Evolutionary conservation across 305 asterid genomes (phyloP).

Genomic region (Ruellia speciosa): DNA sequence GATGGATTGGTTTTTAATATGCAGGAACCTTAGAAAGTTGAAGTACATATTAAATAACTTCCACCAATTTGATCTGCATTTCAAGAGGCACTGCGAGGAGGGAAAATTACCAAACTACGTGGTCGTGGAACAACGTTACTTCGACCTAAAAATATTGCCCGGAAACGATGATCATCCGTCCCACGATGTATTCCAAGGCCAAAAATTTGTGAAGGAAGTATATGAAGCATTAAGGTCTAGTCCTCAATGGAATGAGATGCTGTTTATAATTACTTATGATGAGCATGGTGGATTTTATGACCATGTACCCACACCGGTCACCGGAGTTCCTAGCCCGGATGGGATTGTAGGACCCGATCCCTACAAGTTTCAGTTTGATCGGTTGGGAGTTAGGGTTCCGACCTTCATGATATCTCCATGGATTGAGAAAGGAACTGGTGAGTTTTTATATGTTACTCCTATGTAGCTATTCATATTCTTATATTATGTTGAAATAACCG

Average conservation of each 20-base stretch:
- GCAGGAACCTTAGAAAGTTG: slow-evolving; percentile 64
- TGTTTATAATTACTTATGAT: slow-evolving; percentile 54
- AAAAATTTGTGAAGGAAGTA: slow-evolving; percentile 55
- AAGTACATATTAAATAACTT: slow-evolving; percentile 54
- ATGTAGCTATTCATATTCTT: too few species aligned
- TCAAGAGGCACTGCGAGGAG: slow-evolving; percentile 61
- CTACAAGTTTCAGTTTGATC: slow-evolving; percentile 51
- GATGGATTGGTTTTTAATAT: too few species aligned
- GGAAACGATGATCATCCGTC: slow-evolving; percentile 91
- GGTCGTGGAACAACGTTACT: slow-evolving; percentile 63
- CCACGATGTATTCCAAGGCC: slow-evolving; percentile 64
- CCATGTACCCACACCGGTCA: slow-evolving; percentile 62
- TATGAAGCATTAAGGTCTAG: slow-evolving; percentile 76
- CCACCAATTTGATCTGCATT: slow-evolving; percentile 53
- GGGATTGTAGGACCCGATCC: slow-evolving; percentile 61
- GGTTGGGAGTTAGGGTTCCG: slow-evolving; percentile 79
- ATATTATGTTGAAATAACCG: not conserved
- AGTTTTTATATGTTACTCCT: not conserved
- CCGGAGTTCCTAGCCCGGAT: slow-evolving; percentile 74
- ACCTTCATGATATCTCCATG: slow-evolving; percentile 68
- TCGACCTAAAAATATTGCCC: slow-evolving; percentile 44
- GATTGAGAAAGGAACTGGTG: slow-evolving; percentile 75
- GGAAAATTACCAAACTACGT: slow-evolving; percentile 87
- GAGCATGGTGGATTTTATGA: slow-evolving; percentile 88
- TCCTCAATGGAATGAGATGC: slow-evolving; percentile 74